Evolutionary conservation across 2,329 filamentous ascomycete genomes (phyloP).

Genomic region (Hymenoscyphus infarciens): DNA sequence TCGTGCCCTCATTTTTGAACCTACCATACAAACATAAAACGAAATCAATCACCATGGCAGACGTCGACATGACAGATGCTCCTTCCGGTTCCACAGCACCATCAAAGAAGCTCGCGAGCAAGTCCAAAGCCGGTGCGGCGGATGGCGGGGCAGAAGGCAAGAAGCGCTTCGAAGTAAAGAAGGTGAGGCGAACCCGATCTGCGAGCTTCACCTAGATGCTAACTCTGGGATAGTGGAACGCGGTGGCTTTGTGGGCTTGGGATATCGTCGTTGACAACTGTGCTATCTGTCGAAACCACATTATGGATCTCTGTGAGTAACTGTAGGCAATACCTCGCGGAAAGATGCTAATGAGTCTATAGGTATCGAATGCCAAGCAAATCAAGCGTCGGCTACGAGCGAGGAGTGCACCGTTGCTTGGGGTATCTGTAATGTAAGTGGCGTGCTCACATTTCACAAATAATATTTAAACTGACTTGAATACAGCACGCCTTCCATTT

Average conservation of each 20-base stretch:
- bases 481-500: conserved; percentile 96
- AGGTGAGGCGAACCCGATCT: conserved; percentile 54
- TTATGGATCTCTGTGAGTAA: conserved; percentile 91
- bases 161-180: conserved; percentile 98
- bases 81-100: conserved; percentile 50
- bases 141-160: conserved; percentile 63
- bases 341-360: conserved; percentile 2
- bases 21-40: neutral
- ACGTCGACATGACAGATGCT: conserved; percentile 95
- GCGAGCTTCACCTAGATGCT: conserved; percentile 4
- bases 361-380: conserved; percentile 98
- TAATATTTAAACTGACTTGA: conserved; percentile 7
- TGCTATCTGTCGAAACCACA: conserved; percentile 98
- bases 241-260: conserved; percentile 97
- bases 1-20: neutral
- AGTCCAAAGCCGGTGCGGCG: conserved; percentile 41
- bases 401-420: conserved; percentile 98
- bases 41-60: conserved; percentile 63
- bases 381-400: conserved; percentile 93
- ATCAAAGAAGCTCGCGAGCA: conserved; percentile 50
- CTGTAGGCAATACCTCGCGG: neutral
- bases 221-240: conserved; percentile 73
- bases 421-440: conserved; percentile 95
- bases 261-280: conserved; percentile 99
- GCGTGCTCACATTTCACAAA: neutral